Conservation (phyloP, 225 moss, liverwort and hornwort species). For the Climacium dendroides region DNA sequence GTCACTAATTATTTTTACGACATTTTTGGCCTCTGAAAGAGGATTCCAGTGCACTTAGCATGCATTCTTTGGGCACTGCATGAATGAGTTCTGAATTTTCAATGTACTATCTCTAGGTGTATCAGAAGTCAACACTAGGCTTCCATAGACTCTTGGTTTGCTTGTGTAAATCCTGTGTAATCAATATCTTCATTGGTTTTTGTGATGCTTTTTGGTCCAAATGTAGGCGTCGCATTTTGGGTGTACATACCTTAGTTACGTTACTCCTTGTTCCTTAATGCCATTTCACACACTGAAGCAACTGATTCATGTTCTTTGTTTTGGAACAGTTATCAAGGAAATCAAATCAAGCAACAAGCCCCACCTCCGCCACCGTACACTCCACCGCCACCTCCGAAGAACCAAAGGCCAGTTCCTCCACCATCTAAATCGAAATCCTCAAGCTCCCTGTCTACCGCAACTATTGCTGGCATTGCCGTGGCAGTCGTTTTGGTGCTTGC, state of each 20-base stretch:
- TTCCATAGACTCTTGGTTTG: neutral
- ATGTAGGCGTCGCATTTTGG: neutral
- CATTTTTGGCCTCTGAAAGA: neutral
- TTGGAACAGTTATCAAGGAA: constrained; percentile 21
- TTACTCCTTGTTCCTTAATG: neutral
- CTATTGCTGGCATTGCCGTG: constrained; percentile 12
- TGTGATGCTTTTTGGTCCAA: neutral
- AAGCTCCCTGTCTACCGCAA: neutral
- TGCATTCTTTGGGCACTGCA: no score
- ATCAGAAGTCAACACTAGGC: neutral
- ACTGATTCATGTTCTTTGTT: neutral
- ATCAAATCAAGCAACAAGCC: constrained; percentile 25
- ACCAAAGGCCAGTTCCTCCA: neutral
- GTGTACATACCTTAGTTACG: neutral
- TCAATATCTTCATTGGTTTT: neutral
- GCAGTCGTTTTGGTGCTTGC: neutral
- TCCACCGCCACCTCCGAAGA: constrained; percentile 7
- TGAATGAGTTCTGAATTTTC: neutral
- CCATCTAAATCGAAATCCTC: neutral
- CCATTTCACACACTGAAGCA: neutral
- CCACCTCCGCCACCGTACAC: constrained; percentile 39
- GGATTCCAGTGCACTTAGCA: neutral
- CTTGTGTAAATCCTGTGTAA: neutral
- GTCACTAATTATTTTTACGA: neutral
- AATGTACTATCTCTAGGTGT: neutral